These are phyloP conservation scores for Erucastrum elatum DNA, from an alignment of 345 rosid species.

Conservation along the genomic window DNA sequence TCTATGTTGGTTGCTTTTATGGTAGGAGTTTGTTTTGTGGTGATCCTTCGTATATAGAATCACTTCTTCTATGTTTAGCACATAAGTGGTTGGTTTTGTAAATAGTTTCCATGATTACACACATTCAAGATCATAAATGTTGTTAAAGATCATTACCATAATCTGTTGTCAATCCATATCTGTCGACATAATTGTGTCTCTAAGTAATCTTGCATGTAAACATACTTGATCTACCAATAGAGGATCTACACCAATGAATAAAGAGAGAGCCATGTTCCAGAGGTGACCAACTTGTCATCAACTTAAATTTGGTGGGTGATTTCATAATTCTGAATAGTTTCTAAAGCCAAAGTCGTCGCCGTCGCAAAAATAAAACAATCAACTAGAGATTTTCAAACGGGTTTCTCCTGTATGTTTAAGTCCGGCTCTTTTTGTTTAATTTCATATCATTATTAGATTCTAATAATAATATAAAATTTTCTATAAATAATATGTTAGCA, in stretches of 20 bases:
- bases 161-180: background rate
- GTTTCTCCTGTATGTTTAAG: no score
- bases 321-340: background rate
- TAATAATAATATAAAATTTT: no score
- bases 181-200: background rate
- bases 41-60: background rate
- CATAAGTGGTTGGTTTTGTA: background rate
- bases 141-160: background rate
- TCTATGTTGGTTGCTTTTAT: conserved; percentile 13
- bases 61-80: background rate
- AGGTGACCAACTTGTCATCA: background rate
- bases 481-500: no score
- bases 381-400: no score
- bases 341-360: background rate
- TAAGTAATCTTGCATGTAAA: no score
- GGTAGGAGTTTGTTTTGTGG: background rate
- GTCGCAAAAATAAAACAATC: background rate
- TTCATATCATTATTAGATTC: no score
- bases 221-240: no score
- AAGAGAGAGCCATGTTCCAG: background rate
- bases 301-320: conserved; percentile 7
- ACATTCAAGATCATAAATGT: background rate
- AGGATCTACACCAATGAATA: background rate
- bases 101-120: background rate
- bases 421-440: no score